A percentile compares a stretch with the other conserved stretches of the same genome.
These are phyloP conservation scores for Lentinula lateritia DNA, from an alignment of 768 basidiomycete species.

Conservation along the genomic window DNA sequence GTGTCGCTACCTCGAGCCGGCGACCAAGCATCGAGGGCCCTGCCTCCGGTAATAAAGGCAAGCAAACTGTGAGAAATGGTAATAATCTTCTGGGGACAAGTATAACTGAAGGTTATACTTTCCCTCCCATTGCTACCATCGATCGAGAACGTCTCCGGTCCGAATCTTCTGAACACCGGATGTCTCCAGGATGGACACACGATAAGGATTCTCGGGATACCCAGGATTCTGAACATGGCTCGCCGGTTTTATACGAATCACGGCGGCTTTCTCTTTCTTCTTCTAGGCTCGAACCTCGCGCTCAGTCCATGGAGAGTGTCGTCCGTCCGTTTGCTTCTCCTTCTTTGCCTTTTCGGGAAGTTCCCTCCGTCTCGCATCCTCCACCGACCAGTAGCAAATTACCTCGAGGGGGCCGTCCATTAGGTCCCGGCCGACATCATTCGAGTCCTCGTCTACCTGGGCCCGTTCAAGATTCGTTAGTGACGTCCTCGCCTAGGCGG, in stretches of 20 bases:
- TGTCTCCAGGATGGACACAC: constrained; percentile 37
- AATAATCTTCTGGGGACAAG: constrained; percentile 20
- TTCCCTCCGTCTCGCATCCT: constrained; percentile 13
- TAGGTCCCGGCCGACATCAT: constrained; percentile 2
- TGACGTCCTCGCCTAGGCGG: background rate
- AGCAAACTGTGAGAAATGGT: constrained; percentile 33
- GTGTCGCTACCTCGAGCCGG: constrained; percentile 19
- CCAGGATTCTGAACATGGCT: constrained; percentile 33
- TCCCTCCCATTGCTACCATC: constrained; percentile 31
- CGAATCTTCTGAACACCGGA: constrained; percentile 24
- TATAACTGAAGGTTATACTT: constrained; percentile 37
- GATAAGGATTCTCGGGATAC: constrained; percentile 25
- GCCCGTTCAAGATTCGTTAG: background rate
- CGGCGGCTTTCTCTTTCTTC: constrained; percentile 46
- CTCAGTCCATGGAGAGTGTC: constrained; percentile 21
- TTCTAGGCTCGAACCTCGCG: constrained; percentile 41
- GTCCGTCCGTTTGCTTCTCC: constrained; percentile 23
- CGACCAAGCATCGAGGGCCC: constrained; percentile 21
- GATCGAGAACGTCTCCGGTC: constrained; percentile 17
- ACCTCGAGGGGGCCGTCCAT: constrained; percentile 7
- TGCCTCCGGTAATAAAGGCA: constrained; percentile 20
- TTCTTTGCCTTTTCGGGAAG: constrained; percentile 27
- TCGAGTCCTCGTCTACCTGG: constrained; percentile 7
- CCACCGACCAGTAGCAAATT: constrained; percentile 16
- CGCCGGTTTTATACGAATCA: constrained; percentile 46